Conservation (phyloP, 257 asterid genomes). For the Solanum acaule region DNA sequence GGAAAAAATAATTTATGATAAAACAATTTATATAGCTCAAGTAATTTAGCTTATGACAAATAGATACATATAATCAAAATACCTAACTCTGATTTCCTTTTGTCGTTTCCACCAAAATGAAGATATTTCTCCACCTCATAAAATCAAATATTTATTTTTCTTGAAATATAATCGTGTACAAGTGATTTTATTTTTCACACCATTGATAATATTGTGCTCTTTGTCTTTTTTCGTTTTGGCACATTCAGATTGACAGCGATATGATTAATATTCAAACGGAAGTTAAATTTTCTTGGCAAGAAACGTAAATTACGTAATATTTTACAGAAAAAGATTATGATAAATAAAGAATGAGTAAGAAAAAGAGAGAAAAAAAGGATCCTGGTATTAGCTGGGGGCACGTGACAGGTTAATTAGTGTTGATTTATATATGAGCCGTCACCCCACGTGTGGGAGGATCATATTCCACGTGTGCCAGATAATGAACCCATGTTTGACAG, state of each 20-base stretch:
- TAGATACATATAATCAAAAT: neutral
- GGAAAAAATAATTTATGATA: neutral
- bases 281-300: neutral
- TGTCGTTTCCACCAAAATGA: neutral
- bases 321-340: neutral
- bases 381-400: neutral
- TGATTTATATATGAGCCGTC: neutral
- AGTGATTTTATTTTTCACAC: neutral
- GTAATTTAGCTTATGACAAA: neutral
- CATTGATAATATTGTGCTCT: too few relatives aligned
- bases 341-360: neutral
- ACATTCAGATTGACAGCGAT: neutral
- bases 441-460: neutral
- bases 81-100: neutral
- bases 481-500: neutral
- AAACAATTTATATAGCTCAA: neutral
- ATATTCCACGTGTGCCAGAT: neutral
- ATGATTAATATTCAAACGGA: neutral
- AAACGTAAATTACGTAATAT: neutral
- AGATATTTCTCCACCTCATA: neutral
- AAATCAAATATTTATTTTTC: neutral
- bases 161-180: too few relatives aligned
- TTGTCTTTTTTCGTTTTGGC: neutral
- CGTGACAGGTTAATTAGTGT: neutral
- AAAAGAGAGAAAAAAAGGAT: neutral